Conservation (phyloP, 257 asterid genomes). For the Plantago ovata region DNA sequence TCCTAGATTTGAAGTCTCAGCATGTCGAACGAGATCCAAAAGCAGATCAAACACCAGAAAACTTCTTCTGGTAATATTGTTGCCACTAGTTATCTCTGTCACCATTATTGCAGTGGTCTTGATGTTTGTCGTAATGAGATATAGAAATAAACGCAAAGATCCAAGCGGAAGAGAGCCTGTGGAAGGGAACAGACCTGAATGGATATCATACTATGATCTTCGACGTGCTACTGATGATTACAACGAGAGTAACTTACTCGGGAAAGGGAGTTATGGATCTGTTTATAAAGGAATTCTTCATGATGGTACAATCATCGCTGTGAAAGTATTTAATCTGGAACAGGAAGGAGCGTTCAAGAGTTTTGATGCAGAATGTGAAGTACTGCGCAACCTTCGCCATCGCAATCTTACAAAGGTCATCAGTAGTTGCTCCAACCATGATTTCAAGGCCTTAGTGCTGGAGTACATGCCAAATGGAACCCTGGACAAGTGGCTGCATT, state of each 20-base stretch:
- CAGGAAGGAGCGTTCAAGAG: slow-evolving; percentile 13
- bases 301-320: slow-evolving; percentile 3
- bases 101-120: background rate
- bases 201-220: slow-evolving; percentile 6
- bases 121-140: background rate
- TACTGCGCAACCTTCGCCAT: slow-evolving; percentile 8
- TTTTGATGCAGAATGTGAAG: slow-evolving; percentile 15
- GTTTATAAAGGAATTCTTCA: slow-evolving; percentile 14
- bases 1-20: background rate
- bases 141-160: background rate
- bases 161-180: background rate
- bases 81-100: slow-evolving; percentile 1
- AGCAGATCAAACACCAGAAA: background rate
- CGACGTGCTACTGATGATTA: background rate
- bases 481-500: slow-evolving; percentile 14
- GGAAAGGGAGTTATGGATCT: slow-evolving; percentile 17
- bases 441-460: slow-evolving; percentile 16
- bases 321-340: slow-evolving; percentile 11
- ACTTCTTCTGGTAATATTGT: background rate
- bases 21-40: slow-evolving; percentile 2
- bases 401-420: slow-evolving; percentile 6
- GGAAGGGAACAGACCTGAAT: background rate
- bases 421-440: slow-evolving; percentile 4
- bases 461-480: slow-evolving; percentile 17
- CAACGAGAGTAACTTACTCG: slow-evolving; percentile 11